Percentiles rank a stretch among this genome's conserved stretches.
These are phyloP conservation scores for Aphanomyces invadans DNA, from an alignment of 352 stramenopile species.

Conservation along the genomic window DNA sequence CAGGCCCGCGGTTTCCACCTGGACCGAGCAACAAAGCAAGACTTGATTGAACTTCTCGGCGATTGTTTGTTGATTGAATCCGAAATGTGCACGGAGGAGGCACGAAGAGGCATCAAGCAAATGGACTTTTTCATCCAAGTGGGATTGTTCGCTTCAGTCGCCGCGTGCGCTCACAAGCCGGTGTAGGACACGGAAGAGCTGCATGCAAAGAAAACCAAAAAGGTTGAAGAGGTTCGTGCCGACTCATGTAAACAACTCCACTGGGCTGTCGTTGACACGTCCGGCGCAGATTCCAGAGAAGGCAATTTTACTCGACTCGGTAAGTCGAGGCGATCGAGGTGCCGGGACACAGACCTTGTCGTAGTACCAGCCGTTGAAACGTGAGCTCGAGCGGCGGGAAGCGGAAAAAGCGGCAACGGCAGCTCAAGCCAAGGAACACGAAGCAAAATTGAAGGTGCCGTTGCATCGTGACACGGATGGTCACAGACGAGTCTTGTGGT, in stretches of 20 bases:
- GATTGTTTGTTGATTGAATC: conserved; percentile 82
- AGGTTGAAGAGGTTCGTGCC: neutral
- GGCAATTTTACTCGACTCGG: neutral
- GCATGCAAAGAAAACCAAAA: conserved; percentile 7
- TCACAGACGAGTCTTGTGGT: neutral
- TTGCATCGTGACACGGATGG: neutral
- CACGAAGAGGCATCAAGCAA: conserved; percentile 39
- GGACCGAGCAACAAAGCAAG: conserved; percentile 78
- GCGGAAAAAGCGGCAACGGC: neutral
- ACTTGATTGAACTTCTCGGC: conserved; percentile 71
- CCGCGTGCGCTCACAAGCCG: neutral
- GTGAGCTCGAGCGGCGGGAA: neutral
- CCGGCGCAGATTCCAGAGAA: neutral
- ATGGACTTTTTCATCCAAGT: conserved; percentile 42
- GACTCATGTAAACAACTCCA: too few relatives aligned
- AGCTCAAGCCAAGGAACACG: neutral
- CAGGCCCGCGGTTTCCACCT: conserved; percentile 63
- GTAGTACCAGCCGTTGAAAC: neutral
- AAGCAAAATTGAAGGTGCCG: neutral
- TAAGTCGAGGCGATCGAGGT: too few relatives aligned
- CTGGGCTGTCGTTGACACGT: too few relatives aligned
- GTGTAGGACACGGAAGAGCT: neutral
- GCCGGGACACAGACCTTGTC: too few relatives aligned
- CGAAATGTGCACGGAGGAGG: conserved; percentile 38
- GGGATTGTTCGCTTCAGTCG: neutral